Base-by-base conservation (phyloP, 805 yeast species). In the Kodamaea laetipori region DNA sequence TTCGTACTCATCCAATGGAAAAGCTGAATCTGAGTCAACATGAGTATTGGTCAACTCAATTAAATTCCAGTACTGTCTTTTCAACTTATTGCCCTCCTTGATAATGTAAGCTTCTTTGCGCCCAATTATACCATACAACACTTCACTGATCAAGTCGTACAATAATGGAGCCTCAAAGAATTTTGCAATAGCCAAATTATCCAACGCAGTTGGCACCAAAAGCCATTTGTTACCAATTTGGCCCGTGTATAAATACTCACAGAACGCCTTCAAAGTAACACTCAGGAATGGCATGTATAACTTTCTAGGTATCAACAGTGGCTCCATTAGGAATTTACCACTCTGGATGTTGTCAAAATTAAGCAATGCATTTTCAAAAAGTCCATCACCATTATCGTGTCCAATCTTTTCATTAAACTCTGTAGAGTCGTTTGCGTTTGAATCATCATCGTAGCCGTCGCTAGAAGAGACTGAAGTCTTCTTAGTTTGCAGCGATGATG, bases 221-320 rank as follows among this genome's bases (percentile, higher is more conserved):
- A 73, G 63, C 92, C 92, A 85, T 52, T 77, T 82, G 41, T 82
- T 79, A 18, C 88, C 88, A 16, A 86, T 78, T 60, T 85, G 90
- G 1, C 94, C 95, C 4, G 90, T 86, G 54, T 82, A 84, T 43
- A 86, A 68, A 58, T 80, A 86, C 56, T 86, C 94, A 19, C 82
- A 69, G 50, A 85, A 76, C 2, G 89, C 89, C 44, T 73, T 73
- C 11, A 84, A 78, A 0, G 88, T 77, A 1, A 66, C 58, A 1
- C 83, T 79, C 2, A 81, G 60, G 63, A 82, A 84, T 3, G 95
- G 94, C 49, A 86, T 58, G 51, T 82, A 85, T 19, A 86, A 57
- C 12, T 80, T 73, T 47, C 95, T 70, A 11, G 95, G 94, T 27
- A 83, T 72, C 44, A 79, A 67, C 26, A 83, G 61, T 4, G 87